These are phyloP conservation scores for Silene coronaria DNA, from an alignment of 179 eudicot genomes.

Conservation along the genomic window DNA sequence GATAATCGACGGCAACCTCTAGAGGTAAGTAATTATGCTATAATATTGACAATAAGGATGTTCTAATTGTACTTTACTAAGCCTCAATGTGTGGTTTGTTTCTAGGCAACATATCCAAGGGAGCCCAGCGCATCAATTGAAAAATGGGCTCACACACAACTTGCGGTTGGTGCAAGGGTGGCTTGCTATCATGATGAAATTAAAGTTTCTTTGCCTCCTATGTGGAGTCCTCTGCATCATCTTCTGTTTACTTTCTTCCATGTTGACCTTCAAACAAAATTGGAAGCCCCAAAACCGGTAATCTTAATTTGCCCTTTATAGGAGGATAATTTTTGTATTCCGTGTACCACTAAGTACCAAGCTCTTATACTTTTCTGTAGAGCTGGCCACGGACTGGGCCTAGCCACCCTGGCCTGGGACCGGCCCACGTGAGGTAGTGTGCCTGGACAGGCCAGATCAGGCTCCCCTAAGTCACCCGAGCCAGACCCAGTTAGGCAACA, in stretches of 20 bases:
- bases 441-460: no score
- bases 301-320: conserved; percentile 22
- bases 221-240: conserved; percentile 87
- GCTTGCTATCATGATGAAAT: conserved; percentile 95
- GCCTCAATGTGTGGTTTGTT: conserved; percentile 11
- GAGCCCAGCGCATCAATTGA: conserved; percentile 71
- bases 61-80: not conserved
- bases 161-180: conserved; percentile 89
- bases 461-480: no score
- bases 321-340: not conserved
- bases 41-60: conserved; percentile 7
- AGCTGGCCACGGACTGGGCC: no score
- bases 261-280: conserved; percentile 93
- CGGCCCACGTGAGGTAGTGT: no score
- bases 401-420: no score
- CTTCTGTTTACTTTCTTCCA: conserved; percentile 93
- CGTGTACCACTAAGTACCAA: not conserved
- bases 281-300: conserved; percentile 98
- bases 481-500: no score
- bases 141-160: conserved; percentile 88
- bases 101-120: conserved; percentile 83
- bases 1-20: conserved; percentile 80
- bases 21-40: conserved; percentile 46
- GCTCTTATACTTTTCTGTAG: not conserved
- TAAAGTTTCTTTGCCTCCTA: conserved; percentile 88